phyloP scores from a whole-genome alignment of 2,329 filamentous ascomycete species.

The Knoxdaviesia proteae region DNA sequence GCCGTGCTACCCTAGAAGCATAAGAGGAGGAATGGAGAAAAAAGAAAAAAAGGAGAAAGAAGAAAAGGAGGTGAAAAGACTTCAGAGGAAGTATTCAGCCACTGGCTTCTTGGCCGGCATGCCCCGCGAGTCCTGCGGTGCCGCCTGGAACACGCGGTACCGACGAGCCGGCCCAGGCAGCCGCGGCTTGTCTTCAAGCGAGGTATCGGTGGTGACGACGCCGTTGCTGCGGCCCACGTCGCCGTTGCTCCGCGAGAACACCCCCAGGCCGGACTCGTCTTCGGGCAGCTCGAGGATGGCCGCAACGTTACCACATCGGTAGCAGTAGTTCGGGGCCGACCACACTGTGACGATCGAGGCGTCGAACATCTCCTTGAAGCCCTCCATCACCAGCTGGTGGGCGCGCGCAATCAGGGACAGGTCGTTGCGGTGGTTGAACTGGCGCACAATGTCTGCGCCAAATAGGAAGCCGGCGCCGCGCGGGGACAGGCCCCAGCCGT shows the following conservation, averaged over 20 bases:
- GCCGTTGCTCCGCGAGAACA: conserved; percentile 51
- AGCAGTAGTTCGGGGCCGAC: conserved; percentile 94
- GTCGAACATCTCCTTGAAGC: conserved; percentile 98
- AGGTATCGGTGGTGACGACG: conserved; percentile 10
- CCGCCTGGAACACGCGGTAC: conserved; percentile 91
- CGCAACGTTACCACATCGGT: conserved; percentile 86
- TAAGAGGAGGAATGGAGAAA: background rate
- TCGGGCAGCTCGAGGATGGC: conserved; percentile 85
- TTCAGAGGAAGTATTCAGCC: conserved; percentile 77
- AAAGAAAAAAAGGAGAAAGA: background rate
- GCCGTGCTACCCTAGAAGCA: no score
- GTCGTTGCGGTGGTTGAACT: conserved; percentile 89
- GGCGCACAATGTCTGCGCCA: conserved; percentile 83
- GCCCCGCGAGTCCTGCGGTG: conserved; percentile 82
- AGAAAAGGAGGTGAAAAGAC: background rate
- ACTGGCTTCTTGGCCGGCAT: conserved; percentile 99
- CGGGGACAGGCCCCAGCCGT: conserved; percentile 87
- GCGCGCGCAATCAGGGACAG: conserved; percentile 80
- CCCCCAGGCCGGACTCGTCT: conserved; percentile 54
- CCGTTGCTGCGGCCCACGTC: conserved; percentile 40
- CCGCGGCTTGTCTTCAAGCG: conserved; percentile 16
- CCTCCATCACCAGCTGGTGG: conserved; percentile 97
- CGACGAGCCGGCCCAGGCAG: conserved; percentile 57
- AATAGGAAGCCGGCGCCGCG: conserved; percentile 92
- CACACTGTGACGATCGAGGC: conserved; percentile 94